Evolutionary conservation across 106 monocot species (phyloP).

Genomic region (Hemerocallis citrina): DNA sequence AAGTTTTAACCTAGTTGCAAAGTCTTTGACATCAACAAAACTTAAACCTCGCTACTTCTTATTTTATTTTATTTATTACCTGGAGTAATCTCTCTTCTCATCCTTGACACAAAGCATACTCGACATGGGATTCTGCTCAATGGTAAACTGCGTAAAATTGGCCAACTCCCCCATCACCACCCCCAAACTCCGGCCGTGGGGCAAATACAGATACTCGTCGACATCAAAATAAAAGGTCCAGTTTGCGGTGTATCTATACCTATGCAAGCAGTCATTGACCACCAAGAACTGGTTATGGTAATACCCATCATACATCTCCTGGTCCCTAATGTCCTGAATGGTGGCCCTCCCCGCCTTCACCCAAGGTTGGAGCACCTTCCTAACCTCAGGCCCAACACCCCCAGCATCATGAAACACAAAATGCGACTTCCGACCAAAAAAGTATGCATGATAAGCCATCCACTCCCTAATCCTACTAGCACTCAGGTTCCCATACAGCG

Average conservation of each 20-base stretch:
- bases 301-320: conserved; percentile 67
- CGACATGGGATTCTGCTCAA: conserved; percentile 69
- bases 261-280: conserved; percentile 63
- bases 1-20: too few relatives aligned
- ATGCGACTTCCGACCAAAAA: conserved; percentile 48
- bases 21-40: too few relatives aligned
- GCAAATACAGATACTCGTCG: conserved; percentile 52
- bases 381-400: conserved; percentile 47
- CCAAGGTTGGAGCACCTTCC: conserved; percentile 62
- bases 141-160: conserved; percentile 50
- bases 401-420: conserved; percentile 70
- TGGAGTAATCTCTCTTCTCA: conserved; percentile 16
- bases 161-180: conserved; percentile 23
- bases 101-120: conserved; percentile 36
- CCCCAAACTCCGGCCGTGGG: conserved; percentile 11
- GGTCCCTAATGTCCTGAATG: conserved; percentile 55
- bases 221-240: conserved; percentile 77
- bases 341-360: conserved; percentile 36
- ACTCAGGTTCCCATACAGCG: conserved; percentile 57
- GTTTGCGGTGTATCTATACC: conserved; percentile 34
- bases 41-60: too few relatives aligned
- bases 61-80: too few relatives aligned
- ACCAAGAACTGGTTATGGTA: conserved; percentile 81
- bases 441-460: conserved; percentile 52
- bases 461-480: conserved; percentile 59